Base-by-base conservation (phyloP, 805 yeast species). In the Torulaspora gathmanii region DNA sequence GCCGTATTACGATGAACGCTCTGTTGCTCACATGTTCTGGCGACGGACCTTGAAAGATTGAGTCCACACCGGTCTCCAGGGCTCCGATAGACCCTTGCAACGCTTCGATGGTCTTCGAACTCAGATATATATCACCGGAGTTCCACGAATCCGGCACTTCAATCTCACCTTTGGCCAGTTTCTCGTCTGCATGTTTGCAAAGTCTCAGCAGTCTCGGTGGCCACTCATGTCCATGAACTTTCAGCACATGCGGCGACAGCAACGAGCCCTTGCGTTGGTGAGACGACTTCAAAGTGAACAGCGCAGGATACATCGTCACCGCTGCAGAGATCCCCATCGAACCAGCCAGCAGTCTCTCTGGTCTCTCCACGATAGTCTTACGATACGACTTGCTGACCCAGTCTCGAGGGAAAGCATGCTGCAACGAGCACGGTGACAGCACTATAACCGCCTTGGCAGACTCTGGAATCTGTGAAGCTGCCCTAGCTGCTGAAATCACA, bases 81-180 rank as follows among this genome's bases (percentile, higher is more conserved):
- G 93, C 81, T 1, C 89, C 91, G 17, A 86, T 69, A 1, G 82
- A 87, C 3, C 95, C 95, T 51, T 82, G 82, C 6, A 86, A 64
- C 0, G 95, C 95, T 22, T 74, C 74, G 4, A 83, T 61, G 0
- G 95, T 82, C 16, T 72, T 75, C 15, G 81, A 78, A 3, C 82
- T 77, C 42, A 86, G 60, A 59, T 86, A 86, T 26, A 87, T 84
- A 58, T 86, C 95, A 11, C 93, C 93, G 2, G 84, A 74, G 47
- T 85, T 84, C 95, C 95, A 86, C 30, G 75, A 77, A 5, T 76
- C 82, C 0, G 95, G 95, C 1, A 86, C 88, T 63, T 86, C 95
- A 3, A 86, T 55, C 55, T 78, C 70, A 15, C 78, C 76, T 1
- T 70, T 63, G 8, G 63, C 64, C 34, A 85, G 67, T 57, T 80